Base-by-base conservation (phyloP, 2,329 filamentous ascomycete genomes). In the Thelonectria rubi region DNA sequence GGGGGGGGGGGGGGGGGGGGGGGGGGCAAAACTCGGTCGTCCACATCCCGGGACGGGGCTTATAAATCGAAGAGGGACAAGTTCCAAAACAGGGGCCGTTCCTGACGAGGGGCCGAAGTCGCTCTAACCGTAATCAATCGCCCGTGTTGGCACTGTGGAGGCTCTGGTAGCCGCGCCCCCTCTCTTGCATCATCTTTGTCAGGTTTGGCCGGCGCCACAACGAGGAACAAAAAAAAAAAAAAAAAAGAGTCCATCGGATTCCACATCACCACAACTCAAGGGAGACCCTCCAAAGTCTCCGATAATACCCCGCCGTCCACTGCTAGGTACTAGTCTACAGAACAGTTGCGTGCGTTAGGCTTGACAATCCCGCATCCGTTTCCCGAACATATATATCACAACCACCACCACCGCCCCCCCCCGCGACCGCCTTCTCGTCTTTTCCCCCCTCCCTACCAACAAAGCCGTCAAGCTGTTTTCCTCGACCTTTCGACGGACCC, bases 381-480 rank as follows among this genome's bases (percentile, higher is more conserved):
- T 43, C 46, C 17, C 37, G 17, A 42, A 49, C n/a, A 21, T 17
- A 40, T 34, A 39, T 37, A 37, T 14, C 11, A 37, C 34, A 54
- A 58, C 55, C 53, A n/a, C n/a, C n/a, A n/a, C 50, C 47, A 49
- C 53, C 42, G 20, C 62, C 18, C 50, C 39, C 52, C 30, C 54
- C 60, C 60, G 55, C 54, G 53, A 30, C 53, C 34, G 46, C 11
- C 52, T 15, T 50, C 26, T 9, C 8, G 7, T 46, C 26, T 48
- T 52, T 40, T 15, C 30, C 14, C 42, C 49, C 47, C 39, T 37
- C 5, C 49, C 53, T 39, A 47, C 45, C 17, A 49, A 72, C 69
- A 68, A 30, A 30, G 70, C 73, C 88, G 90, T 81, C 92, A 97
- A 94, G 84, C 86, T 97, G 94, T 97, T 97, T 86, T 92, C 92